Evolutionary conservation across 176 grass and related monocot species (phyloP), one percentile per base, ranked within the genome.

Genomic region (Secale cereale): DNA sequence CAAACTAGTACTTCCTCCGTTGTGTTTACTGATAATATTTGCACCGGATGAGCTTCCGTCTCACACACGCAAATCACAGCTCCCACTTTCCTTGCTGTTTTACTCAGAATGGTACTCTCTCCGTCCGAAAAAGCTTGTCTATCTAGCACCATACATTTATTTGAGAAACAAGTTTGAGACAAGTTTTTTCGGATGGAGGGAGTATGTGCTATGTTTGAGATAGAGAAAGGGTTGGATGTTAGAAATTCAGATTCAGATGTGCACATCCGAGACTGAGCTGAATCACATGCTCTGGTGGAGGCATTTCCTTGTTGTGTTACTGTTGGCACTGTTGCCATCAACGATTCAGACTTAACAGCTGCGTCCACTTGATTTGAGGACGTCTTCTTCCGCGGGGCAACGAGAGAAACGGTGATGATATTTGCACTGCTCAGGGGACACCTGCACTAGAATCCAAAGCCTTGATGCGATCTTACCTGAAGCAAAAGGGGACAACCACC

Each of bases 401-500:
- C 59, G 78, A 87, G 28, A 15, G 41, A 52, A 7, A 83, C 46
- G 59, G 59, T 22, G 74, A 74, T 29, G 12, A 0, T 17, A 41
- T 75, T 39, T 27, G 62, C 80, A 84, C 85, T 76, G 56, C 69
- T 83, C 59, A 48, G 61, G 30, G 77, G 89, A 64, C 85, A 85
- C 89, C 85, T 87, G 76, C 77, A 19, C 76, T 59, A 76, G 29
- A 19, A 25, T 91, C 89, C 89, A 87, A 87, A 81, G 11, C 56
- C 10, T 40, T 54, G 81, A 91, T 87, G 89, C 84, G 89, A 91
- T 91, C 70, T 87, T 41, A 84, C 85, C 85, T 81, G 81, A 81
- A 70, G 37, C 75, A 64, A 66, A 54, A 29, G 74, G 48, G 76
- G 48, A 16, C 70, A 74, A 70, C 23, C 70, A 74, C 76, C 70